Percentiles rank a stretch among this genome's conserved stretches.
Evolutionary conservation across 192 early-diverging fungal genomes (phyloP).

Genomic region (Dissophora globulifera): DNA sequence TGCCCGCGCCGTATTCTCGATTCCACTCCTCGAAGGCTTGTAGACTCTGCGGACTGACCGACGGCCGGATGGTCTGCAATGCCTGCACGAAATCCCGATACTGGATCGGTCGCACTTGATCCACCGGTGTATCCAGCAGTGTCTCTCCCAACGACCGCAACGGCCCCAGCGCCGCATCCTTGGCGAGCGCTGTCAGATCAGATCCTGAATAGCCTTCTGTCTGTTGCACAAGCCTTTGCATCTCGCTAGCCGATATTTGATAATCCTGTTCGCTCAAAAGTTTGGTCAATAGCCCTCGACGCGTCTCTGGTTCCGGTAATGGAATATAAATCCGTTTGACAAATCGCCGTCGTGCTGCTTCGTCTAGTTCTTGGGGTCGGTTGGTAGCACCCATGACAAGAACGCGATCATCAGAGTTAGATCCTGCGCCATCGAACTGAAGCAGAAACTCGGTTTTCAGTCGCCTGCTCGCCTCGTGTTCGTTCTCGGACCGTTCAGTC

Average conservation of each 20-base stretch:
- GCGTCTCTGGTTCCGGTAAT: constrained; percentile 75
- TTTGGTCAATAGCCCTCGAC: constrained; percentile 66
- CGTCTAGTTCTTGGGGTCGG: constrained; percentile 87
- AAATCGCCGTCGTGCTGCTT: constrained; percentile 87
- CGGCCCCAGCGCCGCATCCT: constrained; percentile 77
- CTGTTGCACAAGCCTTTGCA: constrained; percentile 63
- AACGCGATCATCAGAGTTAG: constrained; percentile 62
- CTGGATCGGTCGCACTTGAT: constrained; percentile 73
- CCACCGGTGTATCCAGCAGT: constrained; percentile 55
- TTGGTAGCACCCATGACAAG: constrained; percentile 96
- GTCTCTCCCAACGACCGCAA: constrained; percentile 74
- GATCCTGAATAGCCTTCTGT: constrained; percentile 87
- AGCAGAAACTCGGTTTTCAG: constrained; percentile 93
- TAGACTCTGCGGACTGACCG: constrained; percentile 80
- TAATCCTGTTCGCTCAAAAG: constrained; percentile 67
- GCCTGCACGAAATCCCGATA: constrained; percentile 81
- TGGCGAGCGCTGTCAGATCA: constrained; percentile 82
- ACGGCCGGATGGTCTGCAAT: constrained; percentile 73
- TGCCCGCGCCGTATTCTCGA: constrained; percentile 67
- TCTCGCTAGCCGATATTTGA: constrained; percentile 61
- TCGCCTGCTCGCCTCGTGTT: constrained; percentile 82
- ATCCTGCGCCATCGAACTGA: constrained; percentile 77
- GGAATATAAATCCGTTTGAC: constrained; percentile 81
- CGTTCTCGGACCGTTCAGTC: constrained; percentile 85
- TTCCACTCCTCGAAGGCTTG: constrained; percentile 79